phyloP scores from a whole-genome alignment of 2,329 filamentous ascomycete species.

The Cadophora sp. region DNA sequence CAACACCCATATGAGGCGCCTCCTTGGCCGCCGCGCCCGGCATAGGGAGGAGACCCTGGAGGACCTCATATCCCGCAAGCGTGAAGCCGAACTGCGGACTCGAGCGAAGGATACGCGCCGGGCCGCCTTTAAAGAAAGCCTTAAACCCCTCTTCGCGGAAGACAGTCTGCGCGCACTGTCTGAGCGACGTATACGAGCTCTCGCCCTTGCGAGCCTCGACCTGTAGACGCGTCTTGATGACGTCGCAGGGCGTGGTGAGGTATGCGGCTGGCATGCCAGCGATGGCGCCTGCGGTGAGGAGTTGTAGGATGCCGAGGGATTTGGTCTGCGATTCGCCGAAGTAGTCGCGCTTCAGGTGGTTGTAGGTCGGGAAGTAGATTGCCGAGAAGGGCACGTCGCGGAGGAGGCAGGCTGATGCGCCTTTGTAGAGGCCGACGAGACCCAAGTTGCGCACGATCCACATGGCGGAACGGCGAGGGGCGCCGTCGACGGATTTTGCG shows the following conservation, averaged over 20 bases:
- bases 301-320: slow-evolving; percentile 87
- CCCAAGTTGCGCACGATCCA: slow-evolving; percentile 98
- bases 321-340: slow-evolving; percentile 90
- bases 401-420: slow-evolving; percentile 89
- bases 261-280: slow-evolving; percentile 92
- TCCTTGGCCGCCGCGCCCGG: slow-evolving; percentile 66
- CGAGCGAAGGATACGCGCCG: slow-evolving; percentile 91
- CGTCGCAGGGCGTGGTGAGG: slow-evolving; percentile 95
- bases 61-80: slow-evolving; percentile 90
- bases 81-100: slow-evolving; percentile 99
- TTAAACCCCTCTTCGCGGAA: slow-evolving; percentile 90
- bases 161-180: slow-evolving; percentile 85
- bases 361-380: slow-evolving; percentile 98
- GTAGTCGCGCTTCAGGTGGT: slow-evolving; percentile 89
- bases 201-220: slow-evolving; percentile 98
- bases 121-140: slow-evolving; percentile 98
- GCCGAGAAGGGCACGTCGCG: slow-evolving; percentile 98
- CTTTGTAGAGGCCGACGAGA: slow-evolving; percentile 95
- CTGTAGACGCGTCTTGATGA: slow-evolving; percentile 98
- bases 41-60: slow-evolving; percentile 82
- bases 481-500: slow-evolving; percentile 81
- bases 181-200: slow-evolving; percentile 82
- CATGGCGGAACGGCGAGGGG: slow-evolving; percentile 89
- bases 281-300: slow-evolving; percentile 93
- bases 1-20: slow-evolving; percentile 58